These are phyloP conservation scores for Cyclotella kingstonii DNA, from an alignment of 108 stramenopile species.

Conservation along the genomic window DNA sequence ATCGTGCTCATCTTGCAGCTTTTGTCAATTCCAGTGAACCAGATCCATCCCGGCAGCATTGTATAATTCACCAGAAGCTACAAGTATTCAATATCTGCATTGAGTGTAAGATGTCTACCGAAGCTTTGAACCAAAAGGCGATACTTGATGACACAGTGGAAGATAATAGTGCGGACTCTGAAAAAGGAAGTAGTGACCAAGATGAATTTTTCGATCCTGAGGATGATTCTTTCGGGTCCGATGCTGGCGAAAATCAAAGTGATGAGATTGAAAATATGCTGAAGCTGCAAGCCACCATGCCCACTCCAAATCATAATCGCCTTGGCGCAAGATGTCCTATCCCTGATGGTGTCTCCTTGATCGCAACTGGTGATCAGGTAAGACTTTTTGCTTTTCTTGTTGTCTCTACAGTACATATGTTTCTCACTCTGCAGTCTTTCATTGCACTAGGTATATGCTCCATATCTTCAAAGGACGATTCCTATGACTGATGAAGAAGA, in stretches of 20 bases:
- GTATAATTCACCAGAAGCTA: conserved; percentile 84
- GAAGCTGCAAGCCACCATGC: conserved; percentile 16
- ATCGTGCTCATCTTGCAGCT: conserved; percentile 48
- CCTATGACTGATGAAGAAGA: conserved; percentile 85
- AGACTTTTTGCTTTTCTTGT: neutral
- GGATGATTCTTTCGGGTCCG: conserved; percentile 25
- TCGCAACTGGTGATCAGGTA: conserved; percentile 59
- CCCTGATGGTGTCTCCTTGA: conserved; percentile 37
- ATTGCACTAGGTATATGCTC: conserved; percentile 86
- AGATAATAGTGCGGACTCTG: conserved; percentile 5
- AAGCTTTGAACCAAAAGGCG: conserved; percentile 31
- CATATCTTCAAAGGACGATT: conserved; percentile 73
- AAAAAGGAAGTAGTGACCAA: conserved; percentile 13
- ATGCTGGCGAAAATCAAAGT: conserved; percentile 13
- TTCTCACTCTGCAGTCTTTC: neutral
- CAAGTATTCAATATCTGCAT: conserved; percentile 81
- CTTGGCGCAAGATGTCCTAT: conserved; percentile 82
- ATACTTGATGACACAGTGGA: conserved; percentile 6
- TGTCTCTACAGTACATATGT: neutral
- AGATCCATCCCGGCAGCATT: conserved; percentile 73
- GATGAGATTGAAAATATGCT: conserved; percentile 38
- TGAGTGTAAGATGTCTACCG: conserved; percentile 63
- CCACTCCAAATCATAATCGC: conserved; percentile 31
- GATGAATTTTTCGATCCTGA: conserved; percentile 47
- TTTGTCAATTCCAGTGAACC: conserved; percentile 55